Conservation (phyloP, 305 asterid genomes). For the Fraxinus albicans region DNA sequence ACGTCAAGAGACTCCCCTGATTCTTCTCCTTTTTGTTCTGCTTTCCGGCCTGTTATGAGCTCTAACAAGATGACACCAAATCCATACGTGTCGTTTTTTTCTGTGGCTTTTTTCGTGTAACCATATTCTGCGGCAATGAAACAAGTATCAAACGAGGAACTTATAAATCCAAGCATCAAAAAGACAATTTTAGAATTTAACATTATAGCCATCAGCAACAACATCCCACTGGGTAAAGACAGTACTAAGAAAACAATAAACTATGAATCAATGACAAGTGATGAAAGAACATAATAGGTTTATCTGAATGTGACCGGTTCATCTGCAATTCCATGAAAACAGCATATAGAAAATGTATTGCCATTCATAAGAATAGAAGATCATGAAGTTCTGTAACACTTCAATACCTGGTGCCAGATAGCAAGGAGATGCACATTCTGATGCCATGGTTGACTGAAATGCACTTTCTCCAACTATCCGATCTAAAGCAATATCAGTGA, state of each 20-base stretch:
- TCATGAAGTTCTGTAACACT: neutral
- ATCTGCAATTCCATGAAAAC: neutral
- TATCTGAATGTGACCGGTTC: neutral
- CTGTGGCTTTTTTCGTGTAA: conserved; percentile 69
- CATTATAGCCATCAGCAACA: neutral
- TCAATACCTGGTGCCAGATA: conserved; percentile 75
- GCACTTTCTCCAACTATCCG: conserved; percentile 54
- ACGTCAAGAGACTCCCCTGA: conserved; percentile 46
- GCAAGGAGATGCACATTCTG: conserved; percentile 56
- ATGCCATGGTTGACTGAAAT: conserved; percentile 48
- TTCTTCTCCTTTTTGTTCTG: conserved; percentile 37
- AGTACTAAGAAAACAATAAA: neutral
- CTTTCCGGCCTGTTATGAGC: conserved; percentile 69
- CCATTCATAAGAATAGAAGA: neutral
- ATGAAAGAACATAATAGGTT: neutral
- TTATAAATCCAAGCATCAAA: neutral
- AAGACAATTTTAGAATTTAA: neutral
- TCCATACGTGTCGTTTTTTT: conserved; percentile 61
- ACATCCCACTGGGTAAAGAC: neutral
- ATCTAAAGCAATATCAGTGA: conserved; percentile 69
- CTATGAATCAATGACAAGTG: neutral
- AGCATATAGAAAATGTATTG: neutral
- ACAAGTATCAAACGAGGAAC: neutral
- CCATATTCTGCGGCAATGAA: conserved; percentile 50
- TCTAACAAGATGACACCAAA: conserved; percentile 72